Percentiles rank a stretch among this genome's conserved stretches.
Conservation (phyloP, 768 basidiomycete species). For the Suillus sp. region DNA sequence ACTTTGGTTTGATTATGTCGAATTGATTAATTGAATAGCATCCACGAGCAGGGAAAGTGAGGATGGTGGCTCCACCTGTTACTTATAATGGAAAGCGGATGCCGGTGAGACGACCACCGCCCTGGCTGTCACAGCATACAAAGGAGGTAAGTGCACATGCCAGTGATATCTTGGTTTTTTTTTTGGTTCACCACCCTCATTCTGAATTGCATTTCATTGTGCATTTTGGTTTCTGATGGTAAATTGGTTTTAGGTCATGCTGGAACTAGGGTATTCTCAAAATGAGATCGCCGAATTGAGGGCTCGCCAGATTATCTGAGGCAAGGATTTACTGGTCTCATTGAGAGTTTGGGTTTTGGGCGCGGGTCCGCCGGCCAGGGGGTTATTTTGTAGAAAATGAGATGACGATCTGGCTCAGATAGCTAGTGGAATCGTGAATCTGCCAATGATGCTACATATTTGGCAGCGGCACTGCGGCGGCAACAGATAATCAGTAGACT, state of each 20-base stretch:
- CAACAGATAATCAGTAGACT: constrained; percentile 12
- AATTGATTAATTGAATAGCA: constrained; percentile 45
- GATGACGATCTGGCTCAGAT: constrained; percentile 5
- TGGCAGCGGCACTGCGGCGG: constrained; percentile 10
- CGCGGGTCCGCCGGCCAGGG: constrained; percentile 23
- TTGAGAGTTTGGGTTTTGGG: constrained; percentile 11
- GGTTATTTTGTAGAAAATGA: constrained; percentile 23
- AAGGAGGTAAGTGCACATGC: constrained; percentile 51
- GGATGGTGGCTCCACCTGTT: constrained; percentile 80
- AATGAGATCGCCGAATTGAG: constrained; percentile 47
- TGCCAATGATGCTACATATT: constrained; percentile 9
- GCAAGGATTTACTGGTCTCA: constrained; percentile 9
- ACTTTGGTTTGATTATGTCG: constrained; percentile 12
- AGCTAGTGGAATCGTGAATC: constrained; percentile 4
- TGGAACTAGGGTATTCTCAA: constrained; percentile 44
- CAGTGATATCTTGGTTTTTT: constrained; percentile 3
- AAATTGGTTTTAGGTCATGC: constrained; percentile 36
- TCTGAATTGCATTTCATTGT: constrained; percentile 1
- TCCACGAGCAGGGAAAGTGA: constrained; percentile 73
- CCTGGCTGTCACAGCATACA: constrained; percentile 88
- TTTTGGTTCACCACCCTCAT: constrained; percentile 4
- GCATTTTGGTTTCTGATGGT: constrained; percentile 14
- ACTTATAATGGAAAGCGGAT: constrained; percentile 80
- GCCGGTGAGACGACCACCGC: constrained; percentile 74
- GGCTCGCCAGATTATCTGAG: constrained; percentile 40